phyloP scores from a whole-genome alignment of 2,329 filamentous ascomycete species.

The Ilyonectria mors-panacis region DNA sequence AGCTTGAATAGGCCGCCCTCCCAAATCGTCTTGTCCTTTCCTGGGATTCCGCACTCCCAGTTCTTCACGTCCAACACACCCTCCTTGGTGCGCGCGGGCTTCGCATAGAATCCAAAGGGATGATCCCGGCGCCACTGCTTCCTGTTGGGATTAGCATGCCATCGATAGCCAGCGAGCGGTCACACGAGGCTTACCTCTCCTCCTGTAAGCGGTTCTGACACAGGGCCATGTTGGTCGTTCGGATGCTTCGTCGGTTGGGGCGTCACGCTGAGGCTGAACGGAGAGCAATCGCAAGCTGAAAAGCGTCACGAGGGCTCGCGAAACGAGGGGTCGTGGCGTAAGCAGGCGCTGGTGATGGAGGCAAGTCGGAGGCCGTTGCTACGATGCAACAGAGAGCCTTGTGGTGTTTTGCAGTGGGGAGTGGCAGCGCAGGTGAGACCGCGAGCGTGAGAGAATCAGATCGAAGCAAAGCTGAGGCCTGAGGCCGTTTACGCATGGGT shows the following conservation, averaged over 20 bases:
- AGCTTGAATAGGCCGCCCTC: slow-evolving; percentile 98
- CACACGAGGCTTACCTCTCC: slow-evolving; percentile 75
- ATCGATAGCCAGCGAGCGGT: neutral
- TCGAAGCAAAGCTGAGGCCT: slow-evolving; percentile 32
- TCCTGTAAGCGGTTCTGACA: slow-evolving; percentile 91
- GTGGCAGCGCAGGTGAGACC: slow-evolving; percentile 6
- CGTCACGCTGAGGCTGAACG: slow-evolving; percentile 20
- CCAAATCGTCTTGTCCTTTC: slow-evolving; percentile 98
- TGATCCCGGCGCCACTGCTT: slow-evolving; percentile 98
- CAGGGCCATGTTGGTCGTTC: slow-evolving; percentile 77
- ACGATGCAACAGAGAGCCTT: slow-evolving; percentile 12
- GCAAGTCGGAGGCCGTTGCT: slow-evolving; percentile 3
- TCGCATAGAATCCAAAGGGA: slow-evolving; percentile 97
- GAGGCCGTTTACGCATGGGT: slow-evolving; percentile 39
- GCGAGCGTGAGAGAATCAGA: slow-evolving; percentile 26
- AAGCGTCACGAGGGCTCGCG: slow-evolving; percentile 27
- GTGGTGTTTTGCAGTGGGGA: slow-evolving; percentile 16
- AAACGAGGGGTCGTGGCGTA: slow-evolving; percentile 18
- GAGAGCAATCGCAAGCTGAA: slow-evolving; percentile 18
- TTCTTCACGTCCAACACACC: slow-evolving; percentile 92
- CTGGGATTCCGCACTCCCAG: slow-evolving; percentile 97
- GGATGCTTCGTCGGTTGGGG: slow-evolving; percentile 9
- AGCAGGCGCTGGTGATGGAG: slow-evolving; percentile 6
- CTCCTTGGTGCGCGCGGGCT: slow-evolving; percentile 83
- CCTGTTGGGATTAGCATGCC: slow-evolving; percentile 62